phyloP scores from a whole-genome alignment of 2,329 filamentous ascomycete species.

The Helminthosporium solani region DNA sequence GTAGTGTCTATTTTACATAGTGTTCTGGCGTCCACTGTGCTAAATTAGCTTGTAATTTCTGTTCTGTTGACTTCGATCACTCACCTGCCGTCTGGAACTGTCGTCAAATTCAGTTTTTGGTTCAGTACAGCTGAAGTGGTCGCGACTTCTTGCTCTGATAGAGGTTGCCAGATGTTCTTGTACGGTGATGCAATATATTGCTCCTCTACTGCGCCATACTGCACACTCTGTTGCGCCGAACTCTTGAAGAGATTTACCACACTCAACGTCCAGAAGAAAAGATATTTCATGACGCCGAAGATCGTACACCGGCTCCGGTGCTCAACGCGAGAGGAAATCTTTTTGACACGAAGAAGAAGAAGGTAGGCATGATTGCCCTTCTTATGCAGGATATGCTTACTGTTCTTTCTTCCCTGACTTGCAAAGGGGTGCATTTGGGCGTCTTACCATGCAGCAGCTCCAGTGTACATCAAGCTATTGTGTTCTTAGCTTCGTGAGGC shows the following conservation, averaged over 20 bases:
- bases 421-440: too few relatives aligned
- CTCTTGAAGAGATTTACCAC: slow-evolving; percentile 2
- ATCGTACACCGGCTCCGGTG: too few relatives aligned
- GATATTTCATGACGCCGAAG: slow-evolving; percentile 1
- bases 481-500: too few relatives aligned
- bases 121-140: slow-evolving; percentile 1
- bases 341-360: too few relatives aligned
- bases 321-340: too few relatives aligned
- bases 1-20: neutral
- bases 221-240: slow-evolving; percentile 4
- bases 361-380: too few relatives aligned
- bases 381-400: too few relatives aligned
- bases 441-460: too few relatives aligned
- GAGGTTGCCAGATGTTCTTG: slow-evolving; percentile 7
- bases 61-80: neutral
- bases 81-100: slow-evolving; percentile 4
- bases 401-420: too few relatives aligned
- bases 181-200: too few relatives aligned
- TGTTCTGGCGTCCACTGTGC: slow-evolving; percentile 1
- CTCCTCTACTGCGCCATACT: too few relatives aligned
- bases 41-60: neutral
- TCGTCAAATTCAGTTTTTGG: slow-evolving; percentile 4
- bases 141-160: slow-evolving; percentile 4
- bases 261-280: neutral
- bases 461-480: too few relatives aligned